Evolutionary conservation across 2,329 filamentous ascomycete species (phyloP).

Genomic region (Cordyceps sp.): DNA sequence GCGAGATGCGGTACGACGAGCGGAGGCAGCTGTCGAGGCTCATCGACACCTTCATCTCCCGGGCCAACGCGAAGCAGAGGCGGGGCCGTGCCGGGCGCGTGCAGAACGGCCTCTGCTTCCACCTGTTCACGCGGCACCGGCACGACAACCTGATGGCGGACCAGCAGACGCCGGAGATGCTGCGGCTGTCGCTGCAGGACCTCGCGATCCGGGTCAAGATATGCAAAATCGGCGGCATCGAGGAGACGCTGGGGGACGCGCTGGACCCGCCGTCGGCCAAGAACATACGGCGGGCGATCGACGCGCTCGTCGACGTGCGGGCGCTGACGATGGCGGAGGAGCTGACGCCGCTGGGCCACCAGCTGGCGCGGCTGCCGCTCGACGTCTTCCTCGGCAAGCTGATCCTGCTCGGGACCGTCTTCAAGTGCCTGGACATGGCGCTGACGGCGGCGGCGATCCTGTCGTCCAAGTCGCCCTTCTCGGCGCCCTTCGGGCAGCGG

Average conservation of each 20-base stretch:
- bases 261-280: conserved; percentile 80
- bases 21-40: conserved; percentile 76
- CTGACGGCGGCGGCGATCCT: conserved; percentile 86
- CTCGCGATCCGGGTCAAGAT: conserved; percentile 94
- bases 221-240: conserved; percentile 86
- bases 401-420: conserved; percentile 70
- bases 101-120: conserved; percentile 87
- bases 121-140: conserved; percentile 80
- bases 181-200: conserved; percentile 85
- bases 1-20: conserved; percentile 95
- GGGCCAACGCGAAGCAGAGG: conserved; percentile 89
- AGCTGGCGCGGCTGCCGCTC: conserved; percentile 75
- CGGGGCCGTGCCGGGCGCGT: conserved; percentile 90
- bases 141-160: conserved; percentile 77
- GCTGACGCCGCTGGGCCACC: conserved; percentile 69
- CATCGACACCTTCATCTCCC: conserved; percentile 87
- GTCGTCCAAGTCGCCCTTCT: conserved; percentile 87
- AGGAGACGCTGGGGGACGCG: conserved; percentile 73
- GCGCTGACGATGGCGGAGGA: conserved; percentile 71
- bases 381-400: conserved; percentile 94
- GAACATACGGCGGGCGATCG: conserved; percentile 84
- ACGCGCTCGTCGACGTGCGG: conserved; percentile 83
- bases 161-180: conserved; percentile 92
- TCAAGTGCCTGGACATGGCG: conserved; percentile 80
- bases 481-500: conserved; percentile 70